Evolutionary conservation across 2,329 filamentous ascomycete genomes (phyloP), one percentile per base, ranked within the genome.

Genomic region (Endoconidiophora laricicola): DNA sequence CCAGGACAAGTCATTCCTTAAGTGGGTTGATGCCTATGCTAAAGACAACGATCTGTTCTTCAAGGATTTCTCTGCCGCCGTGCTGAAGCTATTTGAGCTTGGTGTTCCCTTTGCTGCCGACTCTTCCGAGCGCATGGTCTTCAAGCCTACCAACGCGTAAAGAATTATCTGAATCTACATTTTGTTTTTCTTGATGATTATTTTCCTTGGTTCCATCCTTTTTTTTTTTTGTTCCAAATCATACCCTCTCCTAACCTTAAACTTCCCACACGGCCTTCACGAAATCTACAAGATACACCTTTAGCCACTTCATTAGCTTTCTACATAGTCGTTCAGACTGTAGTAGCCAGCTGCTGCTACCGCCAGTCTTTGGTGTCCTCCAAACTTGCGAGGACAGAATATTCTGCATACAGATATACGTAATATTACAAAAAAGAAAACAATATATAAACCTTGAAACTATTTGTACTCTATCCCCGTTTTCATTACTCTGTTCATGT

Each of bases 1-100:
- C 61, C 77, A 88, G 69, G 90, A 96, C 69, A 90, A 90, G 76
- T 72, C 72, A 57, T 93, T 96, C 74, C 79, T 76, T 68, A 70
- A 76, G 61, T 80, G 76, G 60, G 85, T 90, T 26, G 79, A 94
- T 66, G 78, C 81, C 65, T 96, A 95, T 63, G 88, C 90, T 60
- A 86, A 86, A 72, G 86, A 94, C 68, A 86, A 85, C 65, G 83
- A 87, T 51, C 71, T 71, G 47, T 98, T 95, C 77, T 96, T 96
- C 77, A 81, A 82, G 66, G 90, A 96, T 65, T 98, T 96, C 65
- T 72, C 80, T 10, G 75, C 79, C 38, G 87, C 82, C 47, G 72
- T 90, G 52, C 68, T 76, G 58, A 90, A 82, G 71, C 76, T 98
- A 45, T 90, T 96, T 58, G 90, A 96, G 74, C 78, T 95, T 12